Evolutionary conservation across 768 basidiomycete species (phyloP), one percentile per base, ranked within the genome.

Genomic region (Amyloporia xantha): DNA sequence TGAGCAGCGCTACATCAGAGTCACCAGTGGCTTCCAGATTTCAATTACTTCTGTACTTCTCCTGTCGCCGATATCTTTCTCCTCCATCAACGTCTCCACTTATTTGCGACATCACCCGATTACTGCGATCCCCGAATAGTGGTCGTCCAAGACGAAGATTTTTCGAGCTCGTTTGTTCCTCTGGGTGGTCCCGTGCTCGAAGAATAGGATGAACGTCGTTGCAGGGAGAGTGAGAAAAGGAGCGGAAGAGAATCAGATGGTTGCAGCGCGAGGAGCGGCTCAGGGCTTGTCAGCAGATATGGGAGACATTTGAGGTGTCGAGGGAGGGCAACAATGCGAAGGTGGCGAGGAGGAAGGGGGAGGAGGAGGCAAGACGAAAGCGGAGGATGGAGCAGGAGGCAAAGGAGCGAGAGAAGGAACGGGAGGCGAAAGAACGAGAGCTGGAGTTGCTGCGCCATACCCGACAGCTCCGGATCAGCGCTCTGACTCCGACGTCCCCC

Each of bases 81-180:
- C n/a, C 66, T 86, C 44, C 54, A 74, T 83, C 47, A 74, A 82
- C 50, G 77, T 84, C 60, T n/a, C n/a, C n/a, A n/a, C n/a, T n/a
- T n/a, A n/a, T n/a, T n/a, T n/a, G n/a, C n/a, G n/a, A n/a, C n/a
- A n/a, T n/a, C n/a, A n/a, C 68, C 72, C 9, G 71, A 71, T 11
- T 76, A 79, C 62, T 63, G 74, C 52, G 82, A 84, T 62, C 81
- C 83, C 1, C 75, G 81, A 40, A 82, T 84, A 44, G 79, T 75
- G 39, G 68, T 72, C 15, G 81, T 86, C 40, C 72, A 70, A 54
- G 72, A 74, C 61, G 73, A 73, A 50, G 72, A 74, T 55, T 73
- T 74, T 36, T 62, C 66, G 48, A 44, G 61, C 38, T 65, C 61
- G 50, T 73, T 73, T 47, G 54, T 67, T 1, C 72, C 73, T 1